Evolutionary conservation across 2,329 filamentous ascomycete species (phyloP).

Genomic region (Aciculosporium take): DNA sequence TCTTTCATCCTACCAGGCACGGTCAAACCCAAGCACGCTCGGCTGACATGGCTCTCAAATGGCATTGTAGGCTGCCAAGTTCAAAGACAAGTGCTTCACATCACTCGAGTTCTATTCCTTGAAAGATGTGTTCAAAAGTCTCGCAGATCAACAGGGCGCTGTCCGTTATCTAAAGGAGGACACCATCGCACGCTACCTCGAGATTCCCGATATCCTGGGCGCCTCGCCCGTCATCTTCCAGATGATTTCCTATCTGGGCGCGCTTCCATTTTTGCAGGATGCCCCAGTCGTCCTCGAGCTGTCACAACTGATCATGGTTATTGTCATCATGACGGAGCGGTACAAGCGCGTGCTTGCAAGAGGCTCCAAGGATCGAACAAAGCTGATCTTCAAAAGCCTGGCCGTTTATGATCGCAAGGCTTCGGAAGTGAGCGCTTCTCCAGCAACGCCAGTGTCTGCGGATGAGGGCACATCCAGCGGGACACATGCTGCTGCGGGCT

Average conservation of each 20-base stretch:
- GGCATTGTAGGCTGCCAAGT: conserved; percentile 44
- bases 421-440: conserved; percentile 16
- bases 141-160: conserved; percentile 49
- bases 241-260: conserved; percentile 55
- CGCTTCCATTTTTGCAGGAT: conserved; percentile 59
- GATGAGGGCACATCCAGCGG: not conserved
- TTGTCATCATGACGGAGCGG: conserved; percentile 58
- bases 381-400: conserved; percentile 56
- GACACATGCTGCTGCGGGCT: conserved; percentile 21
- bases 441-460: not conserved
- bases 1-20: too few species aligned
- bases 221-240: conserved; percentile 57
- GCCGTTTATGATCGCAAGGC: conserved; percentile 54
- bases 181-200: conserved; percentile 56
- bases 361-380: conserved; percentile 42
- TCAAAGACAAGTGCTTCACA: conserved; percentile 57
- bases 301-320: conserved; percentile 56
- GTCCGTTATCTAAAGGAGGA: conserved; percentile 54
- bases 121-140: conserved; percentile 56
- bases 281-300: conserved; percentile 56
- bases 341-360: conserved; percentile 49
- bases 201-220: conserved; percentile 55
- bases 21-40: not conserved
- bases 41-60: not conserved
- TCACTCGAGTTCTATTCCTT: conserved; percentile 60